Base-by-base conservation (phyloP, 805 yeast species). In the Saccharomyces jurei region DNA sequence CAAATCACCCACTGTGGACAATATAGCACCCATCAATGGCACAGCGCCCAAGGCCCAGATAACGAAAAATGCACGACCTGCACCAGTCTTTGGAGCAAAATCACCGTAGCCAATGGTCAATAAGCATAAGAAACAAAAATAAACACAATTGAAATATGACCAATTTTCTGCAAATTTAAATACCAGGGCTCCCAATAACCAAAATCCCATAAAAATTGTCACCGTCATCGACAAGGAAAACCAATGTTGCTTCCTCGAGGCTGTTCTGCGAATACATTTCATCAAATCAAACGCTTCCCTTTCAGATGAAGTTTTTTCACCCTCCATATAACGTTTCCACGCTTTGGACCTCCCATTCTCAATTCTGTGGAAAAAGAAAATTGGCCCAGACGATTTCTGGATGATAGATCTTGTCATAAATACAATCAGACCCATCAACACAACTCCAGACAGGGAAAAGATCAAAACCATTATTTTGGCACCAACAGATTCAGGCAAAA, bases 51-150 rank as follows among this genome's bases (percentile, higher is more conserved):
- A 66, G 0, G 90, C 86, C 96, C 96, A 90, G 9, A 82, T 70
- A 6, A 87, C 81, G 62, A 89, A 89, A 60, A 89, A 81, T 0
- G 85, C 79, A 46, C 86, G 71, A 0, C 96, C 95, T 5, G 86
- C 84, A 0, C 83, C 70, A 0, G 83, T 69, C 1, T 50, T 54
- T 0, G 96, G 96, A 1, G 81, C 74, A 60, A 74, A 82, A 63
- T 84, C 90, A 30, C 96, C 97, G 68, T 87, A 89, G 0, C 96
- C 96, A 54, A 90, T 86, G 0, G 96, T 87, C 6, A 89, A 70
- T 52, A 90, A 77, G 62, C 92, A 83, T 44, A 87, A 71, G 58
- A 86, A 82, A 56, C 91, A 81, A 63, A 87, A 89, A 70, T 90
- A 90, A n/a, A 87, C 74, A 2, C 82, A 77, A 52, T 81, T 73